Percentiles rank a stretch among this genome's conserved stretches.
Conservation (phyloP, 1,284 basidiomycete genomes). For the Violaceomyces palustris region DNA sequence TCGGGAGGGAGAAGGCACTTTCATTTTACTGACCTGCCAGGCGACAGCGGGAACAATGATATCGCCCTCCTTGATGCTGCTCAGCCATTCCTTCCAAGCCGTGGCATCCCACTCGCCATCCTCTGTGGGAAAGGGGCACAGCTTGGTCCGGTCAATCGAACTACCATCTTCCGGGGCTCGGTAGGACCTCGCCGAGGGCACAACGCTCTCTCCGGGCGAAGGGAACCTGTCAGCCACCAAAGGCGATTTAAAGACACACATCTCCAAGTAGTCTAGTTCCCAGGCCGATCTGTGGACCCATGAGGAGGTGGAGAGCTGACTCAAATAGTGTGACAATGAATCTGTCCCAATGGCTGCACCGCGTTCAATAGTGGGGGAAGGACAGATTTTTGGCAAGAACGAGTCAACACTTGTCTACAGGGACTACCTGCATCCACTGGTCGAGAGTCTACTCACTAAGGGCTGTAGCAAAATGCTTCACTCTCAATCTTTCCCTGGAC, state of each 20-base stretch:
- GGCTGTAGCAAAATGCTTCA: constrained; percentile 36
- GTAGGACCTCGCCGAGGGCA: constrained; percentile 21
- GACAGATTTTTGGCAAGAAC: too few species aligned
- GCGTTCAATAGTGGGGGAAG: too few species aligned
- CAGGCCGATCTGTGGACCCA: constrained; percentile 42
- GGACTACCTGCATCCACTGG: too few species aligned
- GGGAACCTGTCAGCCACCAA: constrained; percentile 42
- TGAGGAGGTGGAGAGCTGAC: constrained; percentile 22
- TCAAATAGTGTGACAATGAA: constrained; percentile 25
- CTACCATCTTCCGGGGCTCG: constrained; percentile 10
- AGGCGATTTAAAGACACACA: constrained; percentile 42
- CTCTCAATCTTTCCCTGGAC: constrained; percentile 32
- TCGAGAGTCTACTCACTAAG: constrained; percentile 20
- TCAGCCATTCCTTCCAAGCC: constrained; percentile 41
- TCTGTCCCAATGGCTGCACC: constrained; percentile 15
- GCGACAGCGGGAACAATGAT: constrained; percentile 41
- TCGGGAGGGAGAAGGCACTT: too few species aligned
- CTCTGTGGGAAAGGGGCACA: constrained; percentile 39
- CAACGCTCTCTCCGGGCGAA: constrained; percentile 30
- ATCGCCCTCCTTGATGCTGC: constrained; percentile 28
- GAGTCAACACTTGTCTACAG: too few species aligned
- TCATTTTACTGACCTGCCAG: too few species aligned
- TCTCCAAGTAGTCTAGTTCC: constrained; percentile 50
- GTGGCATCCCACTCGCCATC: constrained; percentile 30
- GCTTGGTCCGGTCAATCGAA: constrained; percentile 14